Evolutionary conservation across 805 yeast genomes (phyloP), one percentile per base, ranked within the genome.

Genomic region (Zygosaccharomyces bailii): DNA sequence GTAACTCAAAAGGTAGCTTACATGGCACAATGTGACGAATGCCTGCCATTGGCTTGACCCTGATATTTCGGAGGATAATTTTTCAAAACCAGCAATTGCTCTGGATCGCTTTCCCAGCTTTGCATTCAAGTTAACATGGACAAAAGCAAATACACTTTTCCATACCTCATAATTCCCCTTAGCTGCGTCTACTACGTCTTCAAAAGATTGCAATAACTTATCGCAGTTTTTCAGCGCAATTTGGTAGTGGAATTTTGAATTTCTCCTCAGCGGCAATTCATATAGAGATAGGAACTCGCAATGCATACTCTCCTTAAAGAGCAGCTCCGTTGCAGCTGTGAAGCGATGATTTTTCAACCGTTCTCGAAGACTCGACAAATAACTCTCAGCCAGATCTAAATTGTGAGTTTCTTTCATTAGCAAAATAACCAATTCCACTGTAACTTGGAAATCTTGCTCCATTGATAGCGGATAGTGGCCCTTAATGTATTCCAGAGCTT

Each of bases 361-460:
- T 37, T 59, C 63, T 27, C 53, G 49, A 25, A 57, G 39, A 11
- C 59, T 44, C 2, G 59, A 55, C 7, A 62, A 34, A 38, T 57
- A 58, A 17, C 44, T 49, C 47, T 61, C 66, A 2, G 64, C 66
- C 14, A 58, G 33, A 19, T 62, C 65, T 17, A 49, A 38, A 35
- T 58, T 54, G 9, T 52, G 41, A 2, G 71, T 67, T 42, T 65
- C 62, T 1, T 63, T 52, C 3, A 66, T 37, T 13, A 59, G 48
- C 4, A 66, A 37, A 17, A 54, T 49, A 5, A 54, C 49, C 39
- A 69, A 46, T 21, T 59, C 59, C 20, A 61, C 36, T 0, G 65
- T 52, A 1, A 61, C 48, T 4, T 56, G 42, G 1, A 55, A 48
- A 38, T 60, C 65, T 25, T 61, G 61, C 23, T 55, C 61, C 13